Base-by-base conservation (phyloP, 2,329 filamentous ascomycete species). In the Macrophomina phaseolina region DNA sequence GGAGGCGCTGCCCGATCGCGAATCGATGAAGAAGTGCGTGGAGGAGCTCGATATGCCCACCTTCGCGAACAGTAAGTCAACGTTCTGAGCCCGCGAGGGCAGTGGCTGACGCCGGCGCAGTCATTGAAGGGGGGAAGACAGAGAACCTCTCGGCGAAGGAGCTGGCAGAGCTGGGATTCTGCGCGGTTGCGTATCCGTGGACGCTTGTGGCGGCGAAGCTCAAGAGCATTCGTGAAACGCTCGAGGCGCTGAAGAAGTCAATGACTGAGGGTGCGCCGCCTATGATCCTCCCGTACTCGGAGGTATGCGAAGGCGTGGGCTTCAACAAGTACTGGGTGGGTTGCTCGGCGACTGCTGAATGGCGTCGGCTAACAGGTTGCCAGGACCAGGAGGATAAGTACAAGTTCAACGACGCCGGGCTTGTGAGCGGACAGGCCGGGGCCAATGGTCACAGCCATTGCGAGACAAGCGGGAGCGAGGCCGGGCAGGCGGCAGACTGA, bases 111-210 rank as follows among this genome's bases (percentile, higher is more conserved):
- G 30, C 14, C 4, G 23, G 16, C 1, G 34, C 16, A 65, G 63
- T 81, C 46, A 81, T 81, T 40, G 78, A 81, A 66, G 79, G 80
- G 0, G 79, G 80, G 4, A 76, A 76, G 71, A 81, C 78, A 0
- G 77, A 81, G 68, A 81, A 81, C 56, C 60, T 81, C 1, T 79
- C 78, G 0, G 77, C 79, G 0, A 75, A 74, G 60, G 75, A 82
- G 62, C 71, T 80, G 65, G 78, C 75, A 52, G 68, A 74, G 65
- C 58, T 83, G 14, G 81, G 81, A 0, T 82, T 78, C 60, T 75
- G 76, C 30, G 76, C 75, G 0, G 81, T 82, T 1, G 80, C 79
- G 0, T 83, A 83, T 65, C 80, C 80, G 0, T 82, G 79, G 79
- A 81, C 79, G 0, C 71, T 83, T 48, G 80, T 82, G 1, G 81